A percentile compares a stretch with the other conserved stretches of the same genome.
phyloP scores from a whole-genome alignment of 2,329 filamentous ascomycete genomes.

The Macrophomina pseudophaseolina region DNA sequence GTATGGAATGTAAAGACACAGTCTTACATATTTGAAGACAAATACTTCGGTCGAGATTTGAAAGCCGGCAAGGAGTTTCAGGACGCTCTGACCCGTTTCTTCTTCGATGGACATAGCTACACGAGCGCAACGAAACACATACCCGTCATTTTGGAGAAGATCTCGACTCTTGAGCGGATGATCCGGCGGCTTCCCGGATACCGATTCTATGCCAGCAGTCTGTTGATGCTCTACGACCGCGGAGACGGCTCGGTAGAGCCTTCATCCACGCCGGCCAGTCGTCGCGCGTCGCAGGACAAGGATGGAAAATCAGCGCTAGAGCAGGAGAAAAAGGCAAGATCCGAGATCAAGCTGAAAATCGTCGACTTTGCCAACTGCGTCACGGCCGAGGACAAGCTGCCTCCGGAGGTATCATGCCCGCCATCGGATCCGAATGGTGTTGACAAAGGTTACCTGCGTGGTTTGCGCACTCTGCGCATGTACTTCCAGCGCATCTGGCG shows the following conservation, averaged over 20 bases:
- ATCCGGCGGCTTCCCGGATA: slow-evolving; percentile 81
- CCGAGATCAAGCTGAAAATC: slow-evolving; percentile 87
- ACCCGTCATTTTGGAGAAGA: slow-evolving; percentile 82
- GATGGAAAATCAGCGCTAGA: slow-evolving; percentile 29
- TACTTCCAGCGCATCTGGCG: slow-evolving; percentile 89
- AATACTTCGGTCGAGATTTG: slow-evolving; percentile 90
- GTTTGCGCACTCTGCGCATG: slow-evolving; percentile 74
- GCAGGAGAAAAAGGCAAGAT: slow-evolving; percentile 33
- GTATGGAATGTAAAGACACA: slow-evolving; percentile 88
- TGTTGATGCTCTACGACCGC: slow-evolving; percentile 97
- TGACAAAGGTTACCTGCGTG: slow-evolving; percentile 87
- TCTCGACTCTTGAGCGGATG: slow-evolving; percentile 81
- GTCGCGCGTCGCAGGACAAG: slow-evolving; percentile 35
- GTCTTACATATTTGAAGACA: slow-evolving; percentile 94
- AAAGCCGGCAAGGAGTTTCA: slow-evolving; percentile 90
- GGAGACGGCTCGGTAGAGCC: slow-evolving; percentile 59
- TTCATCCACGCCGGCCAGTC: slow-evolving; percentile 27
- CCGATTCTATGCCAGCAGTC: slow-evolving; percentile 91
- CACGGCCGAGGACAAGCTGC: slow-evolving; percentile 75
- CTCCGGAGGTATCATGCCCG: slow-evolving; percentile 70
- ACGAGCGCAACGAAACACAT: slow-evolving; percentile 84
- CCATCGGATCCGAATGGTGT: slow-evolving; percentile 80
- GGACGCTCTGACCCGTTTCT: slow-evolving; percentile 82
- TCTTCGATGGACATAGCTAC: slow-evolving; percentile 86
- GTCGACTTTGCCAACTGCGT: slow-evolving; percentile 98